phyloP scores from a whole-genome alignment of 2,329 filamentous ascomycete genomes.

The Curvularia lunata region DNA sequence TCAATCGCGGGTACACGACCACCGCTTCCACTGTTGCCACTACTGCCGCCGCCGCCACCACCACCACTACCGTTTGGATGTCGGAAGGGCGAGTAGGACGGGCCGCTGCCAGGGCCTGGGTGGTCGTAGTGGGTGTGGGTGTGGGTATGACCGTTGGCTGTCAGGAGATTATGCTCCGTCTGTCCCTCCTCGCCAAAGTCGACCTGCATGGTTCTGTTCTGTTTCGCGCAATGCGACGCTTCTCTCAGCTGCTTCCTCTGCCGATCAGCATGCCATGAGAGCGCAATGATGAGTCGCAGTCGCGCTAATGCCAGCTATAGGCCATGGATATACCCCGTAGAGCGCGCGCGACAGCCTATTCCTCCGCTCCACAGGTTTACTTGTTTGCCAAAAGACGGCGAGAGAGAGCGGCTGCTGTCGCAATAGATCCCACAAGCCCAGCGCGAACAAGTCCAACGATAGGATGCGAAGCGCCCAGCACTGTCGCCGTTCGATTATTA shows the following conservation, averaged over 20 bases:
- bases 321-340: conserved; percentile 24
- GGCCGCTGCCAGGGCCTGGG: conserved; percentile 33
- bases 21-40: background rate
- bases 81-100: conserved; percentile 45
- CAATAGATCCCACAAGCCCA: conserved; percentile 24
- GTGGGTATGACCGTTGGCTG: conserved; percentile 38
- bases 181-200: conserved; percentile 45
- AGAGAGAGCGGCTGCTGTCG: conserved; percentile 17
- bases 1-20: conserved; percentile 44
- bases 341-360: conserved; percentile 16
- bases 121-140: conserved; percentile 45
- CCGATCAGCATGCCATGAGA: conserved; percentile 44
- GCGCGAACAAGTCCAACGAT: conserved; percentile 30
- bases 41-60: background rate
- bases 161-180: conserved; percentile 42
- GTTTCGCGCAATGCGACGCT: conserved; percentile 33
- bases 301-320: conserved; percentile 31
- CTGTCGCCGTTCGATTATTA: conserved; percentile 19
- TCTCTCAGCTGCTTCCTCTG: conserved; percentile 29
- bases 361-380: background rate
- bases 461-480: conserved; percentile 41
- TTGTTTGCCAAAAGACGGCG: background rate
- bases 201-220: conserved; percentile 51
- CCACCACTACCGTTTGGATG: conserved; percentile 26
- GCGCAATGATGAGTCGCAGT: conserved; percentile 26